Percentiles rank a stretch among this genome's conserved stretches.
These are phyloP conservation scores for Scenedesmus sp. DNA, from an alignment of 163 green algal genomes.

Conservation along the genomic window DNA sequence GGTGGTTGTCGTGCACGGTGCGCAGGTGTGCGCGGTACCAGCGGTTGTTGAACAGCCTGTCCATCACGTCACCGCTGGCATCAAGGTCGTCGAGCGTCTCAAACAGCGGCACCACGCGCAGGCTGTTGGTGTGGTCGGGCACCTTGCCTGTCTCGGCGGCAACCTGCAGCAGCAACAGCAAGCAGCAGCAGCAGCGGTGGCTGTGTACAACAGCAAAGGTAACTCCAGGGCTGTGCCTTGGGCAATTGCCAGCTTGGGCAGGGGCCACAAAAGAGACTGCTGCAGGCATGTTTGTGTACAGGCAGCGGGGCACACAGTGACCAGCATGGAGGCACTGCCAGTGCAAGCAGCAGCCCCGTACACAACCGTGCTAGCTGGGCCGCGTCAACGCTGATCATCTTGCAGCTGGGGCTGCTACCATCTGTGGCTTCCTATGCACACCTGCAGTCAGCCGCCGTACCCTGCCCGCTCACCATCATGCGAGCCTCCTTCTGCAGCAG, in stretches of 20 bases:
- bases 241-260: background rate
- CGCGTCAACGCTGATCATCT: no score
- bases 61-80: slow-evolving; percentile 64
- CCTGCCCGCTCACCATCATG: slow-evolving; percentile 65
- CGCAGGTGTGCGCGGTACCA: slow-evolving; percentile 89
- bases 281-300: background rate
- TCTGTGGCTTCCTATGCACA: background rate
- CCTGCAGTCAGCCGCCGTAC: background rate
- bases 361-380: no score
- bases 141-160: slow-evolving; percentile 56
- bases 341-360: no score
- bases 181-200: background rate
- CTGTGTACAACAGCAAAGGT: no score
- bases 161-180: slow-evolving; percentile 53
- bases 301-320: no score
- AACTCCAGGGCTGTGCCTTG: no score
- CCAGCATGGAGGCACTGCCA: no score
- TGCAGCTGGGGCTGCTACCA: no score
- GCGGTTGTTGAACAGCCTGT: slow-evolving; percentile 66
- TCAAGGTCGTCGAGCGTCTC: slow-evolving; percentile 93
- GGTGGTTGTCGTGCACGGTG: slow-evolving; percentile 74
- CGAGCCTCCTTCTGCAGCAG: slow-evolving; percentile 92
- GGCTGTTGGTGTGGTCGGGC: slow-evolving; percentile 59
- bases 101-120: slow-evolving; percentile 95
- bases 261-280: background rate